A percentile compares a stretch with the other conserved stretches of the same genome.
Conservation (phyloP, 192 early-diverging fungal genomes). For the Thoreauomyces humboldtii region DNA sequence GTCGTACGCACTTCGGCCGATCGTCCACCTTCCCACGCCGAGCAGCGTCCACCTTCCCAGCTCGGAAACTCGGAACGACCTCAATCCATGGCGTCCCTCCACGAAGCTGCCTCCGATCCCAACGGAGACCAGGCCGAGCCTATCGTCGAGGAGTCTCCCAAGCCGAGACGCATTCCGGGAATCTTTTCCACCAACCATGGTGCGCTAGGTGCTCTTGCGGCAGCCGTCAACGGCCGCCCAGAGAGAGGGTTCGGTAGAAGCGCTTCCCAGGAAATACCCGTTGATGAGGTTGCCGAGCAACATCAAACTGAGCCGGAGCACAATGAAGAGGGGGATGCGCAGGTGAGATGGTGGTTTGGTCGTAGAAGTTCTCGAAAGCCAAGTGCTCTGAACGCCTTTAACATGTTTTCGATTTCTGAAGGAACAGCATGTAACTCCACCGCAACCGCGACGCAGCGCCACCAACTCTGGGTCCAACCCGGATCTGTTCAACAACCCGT, state of each 20-base stretch:
- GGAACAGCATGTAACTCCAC: constrained; percentile 17
- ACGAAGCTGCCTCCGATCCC: background rate
- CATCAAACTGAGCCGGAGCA: constrained; percentile 2
- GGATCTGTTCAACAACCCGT: constrained; percentile 12
- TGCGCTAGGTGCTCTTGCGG: constrained; percentile 42
- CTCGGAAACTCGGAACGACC: constrained; percentile 3
- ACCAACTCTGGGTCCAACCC: constrained; percentile 7
- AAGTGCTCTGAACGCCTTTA: no score
- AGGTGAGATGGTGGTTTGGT: no score
- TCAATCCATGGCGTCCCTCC: background rate
- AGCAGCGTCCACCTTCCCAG: constrained; percentile 16
- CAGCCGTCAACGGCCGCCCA: constrained; percentile 31
- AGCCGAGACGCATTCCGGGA: constrained; percentile 38
- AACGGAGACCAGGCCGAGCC: background rate
- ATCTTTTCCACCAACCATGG: constrained; percentile 40
- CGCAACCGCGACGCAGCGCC: background rate
- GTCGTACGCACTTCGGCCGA: background rate
- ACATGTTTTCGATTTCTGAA: no score
- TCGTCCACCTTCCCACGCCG: background rate
- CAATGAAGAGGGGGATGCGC: background rate
- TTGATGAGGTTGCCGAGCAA: background rate
- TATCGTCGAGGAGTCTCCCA: constrained; percentile 13
- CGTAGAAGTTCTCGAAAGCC: no score
- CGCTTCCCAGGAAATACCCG: background rate
- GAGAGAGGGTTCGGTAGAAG: background rate